Percentiles rank a stretch among this genome's conserved stretches.
Evolutionary conservation across 148 eudicot species (phyloP).

Genomic region (Amaranthus cruentus): DNA sequence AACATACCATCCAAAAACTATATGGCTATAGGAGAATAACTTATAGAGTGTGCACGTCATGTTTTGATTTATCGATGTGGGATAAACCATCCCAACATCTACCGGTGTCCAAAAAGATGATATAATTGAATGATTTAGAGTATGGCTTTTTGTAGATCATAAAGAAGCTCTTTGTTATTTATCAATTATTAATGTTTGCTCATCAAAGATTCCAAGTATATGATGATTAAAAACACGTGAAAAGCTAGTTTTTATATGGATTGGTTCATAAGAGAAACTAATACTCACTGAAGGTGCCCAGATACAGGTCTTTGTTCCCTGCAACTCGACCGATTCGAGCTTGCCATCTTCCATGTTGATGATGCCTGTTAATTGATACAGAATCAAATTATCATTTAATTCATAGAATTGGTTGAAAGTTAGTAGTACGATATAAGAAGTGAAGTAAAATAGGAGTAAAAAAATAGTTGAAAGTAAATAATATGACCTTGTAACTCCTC

Average conservation of each 20-base stretch:
- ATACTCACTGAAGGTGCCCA: slow-evolving; percentile 87
- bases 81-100: slow-evolving; percentile 2
- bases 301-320: slow-evolving; percentile 90
- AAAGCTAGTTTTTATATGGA: slow-evolving; percentile 1
- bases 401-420: not conserved
- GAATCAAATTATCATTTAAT: slow-evolving; percentile 1
- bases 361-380: slow-evolving; percentile 53
- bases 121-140: slow-evolving; percentile 23
- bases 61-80: too few relatives aligned
- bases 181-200: slow-evolving; percentile 7
- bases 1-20: too few relatives aligned
- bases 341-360: slow-evolving; percentile 98
- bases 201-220: slow-evolving; percentile 13
- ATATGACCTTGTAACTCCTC: slow-evolving; percentile 88
- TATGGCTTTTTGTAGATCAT: slow-evolving; percentile 21
- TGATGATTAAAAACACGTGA: slow-evolving; percentile 1
- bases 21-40: too few relatives aligned
- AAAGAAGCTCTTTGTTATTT: slow-evolving; percentile 22
- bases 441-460: not conserved
- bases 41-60: too few relatives aligned
- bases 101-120: slow-evolving; percentile 32
- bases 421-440: not conserved
- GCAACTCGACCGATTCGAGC: slow-evolving; percentile 96
- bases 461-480: not conserved
- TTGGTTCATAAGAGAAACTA: not conserved